A percentile compares a stretch with the other conserved stretches of the same genome.
Conservation (phyloP, 192 early-diverging fungal species). For the Polychytrium aggregatum region DNA sequence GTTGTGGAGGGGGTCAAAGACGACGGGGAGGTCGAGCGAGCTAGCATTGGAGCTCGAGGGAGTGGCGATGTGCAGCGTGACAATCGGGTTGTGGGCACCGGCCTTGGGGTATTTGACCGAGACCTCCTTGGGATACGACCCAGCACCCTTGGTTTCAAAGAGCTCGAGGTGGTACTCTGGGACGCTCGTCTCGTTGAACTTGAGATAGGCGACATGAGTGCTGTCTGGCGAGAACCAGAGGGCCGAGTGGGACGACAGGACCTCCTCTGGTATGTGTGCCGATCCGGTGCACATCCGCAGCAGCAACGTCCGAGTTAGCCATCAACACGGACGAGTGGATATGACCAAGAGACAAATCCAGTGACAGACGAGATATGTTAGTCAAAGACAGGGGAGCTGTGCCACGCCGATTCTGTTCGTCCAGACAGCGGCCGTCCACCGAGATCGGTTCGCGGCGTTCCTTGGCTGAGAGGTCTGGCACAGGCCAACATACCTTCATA, state of each 20-base stretch:
- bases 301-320: no score
- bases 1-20: conserved; percentile 29
- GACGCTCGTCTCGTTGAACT: conserved; percentile 77
- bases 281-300: not conserved
- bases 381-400: no score
- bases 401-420: no score
- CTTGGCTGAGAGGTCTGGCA: no score
- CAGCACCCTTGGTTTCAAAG: conserved; percentile 37
- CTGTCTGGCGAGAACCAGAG: conserved; percentile 87
- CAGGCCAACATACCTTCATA: conserved; percentile 63
- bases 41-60: conserved; percentile 10
- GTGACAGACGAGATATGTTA: no score
- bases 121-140: conserved; percentile 61
- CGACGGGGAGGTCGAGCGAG: conserved; percentile 15
- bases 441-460: no score
- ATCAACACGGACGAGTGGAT: no score
- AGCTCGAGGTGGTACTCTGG: conserved; percentile 69
- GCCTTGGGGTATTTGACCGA: conserved; percentile 82
- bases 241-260: conserved; percentile 51
- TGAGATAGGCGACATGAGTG: conserved; percentile 63
- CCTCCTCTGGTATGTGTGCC: conserved; percentile 56
- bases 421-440: no score
- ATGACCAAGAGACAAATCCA: not conserved
- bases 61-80: conserved; percentile 58
- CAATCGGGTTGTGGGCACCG: conserved; percentile 76